phyloP scores from a whole-genome alignment of 805 yeast species.

The Millerozyma acaciae region DNA sequence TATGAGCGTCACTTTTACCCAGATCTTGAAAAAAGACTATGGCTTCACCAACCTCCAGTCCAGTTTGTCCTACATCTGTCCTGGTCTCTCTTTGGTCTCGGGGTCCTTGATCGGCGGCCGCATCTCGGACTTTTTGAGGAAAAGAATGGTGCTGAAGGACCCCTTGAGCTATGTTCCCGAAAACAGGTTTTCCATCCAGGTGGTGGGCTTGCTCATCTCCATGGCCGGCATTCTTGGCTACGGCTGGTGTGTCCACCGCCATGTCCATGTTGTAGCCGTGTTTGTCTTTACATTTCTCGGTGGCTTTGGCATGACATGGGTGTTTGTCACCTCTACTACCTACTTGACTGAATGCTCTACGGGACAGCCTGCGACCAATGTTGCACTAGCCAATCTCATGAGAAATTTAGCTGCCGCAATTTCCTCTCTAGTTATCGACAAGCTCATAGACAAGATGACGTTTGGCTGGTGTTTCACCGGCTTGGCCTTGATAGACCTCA shows the following conservation, averaged over 20 bases:
- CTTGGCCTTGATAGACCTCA: slow-evolving; percentile 30
- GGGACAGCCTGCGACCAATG: slow-evolving; percentile 49
- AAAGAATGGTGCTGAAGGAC: slow-evolving; percentile 21
- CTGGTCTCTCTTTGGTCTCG: slow-evolving; percentile 45
- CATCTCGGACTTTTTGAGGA: slow-evolving; percentile 38
- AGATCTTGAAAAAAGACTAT: slow-evolving; percentile 35
- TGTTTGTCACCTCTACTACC: slow-evolving; percentile 50
- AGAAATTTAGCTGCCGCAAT: slow-evolving; percentile 54
- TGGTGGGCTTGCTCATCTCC: slow-evolving; percentile 40
- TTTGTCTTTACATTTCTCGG: slow-evolving; percentile 42
- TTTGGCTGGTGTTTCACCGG: slow-evolving; percentile 56
- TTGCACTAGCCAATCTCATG: slow-evolving; percentile 51
- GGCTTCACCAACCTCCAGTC: slow-evolving; percentile 29
- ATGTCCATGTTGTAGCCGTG: slow-evolving; percentile 34
- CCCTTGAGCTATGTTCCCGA: slow-evolving; percentile 41
- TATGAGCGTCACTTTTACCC: slow-evolving; percentile 47
- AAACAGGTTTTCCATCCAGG: slow-evolving; percentile 40
- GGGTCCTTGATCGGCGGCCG: slow-evolving; percentile 51
- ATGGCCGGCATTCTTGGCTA: slow-evolving; percentile 46
- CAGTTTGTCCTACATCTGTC: slow-evolving; percentile 49
- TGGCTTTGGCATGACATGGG: slow-evolving; percentile 56
- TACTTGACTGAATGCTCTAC: slow-evolving; percentile 49
- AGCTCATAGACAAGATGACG: slow-evolving; percentile 34
- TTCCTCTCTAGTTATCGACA: slow-evolving; percentile 44
- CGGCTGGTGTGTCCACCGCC: slow-evolving; percentile 48